Percentiles rank a stretch among this genome's conserved stretches.
phyloP scores from a whole-genome alignment of 352 stramenopile species.

The Globisporangium echinulatum region DNA sequence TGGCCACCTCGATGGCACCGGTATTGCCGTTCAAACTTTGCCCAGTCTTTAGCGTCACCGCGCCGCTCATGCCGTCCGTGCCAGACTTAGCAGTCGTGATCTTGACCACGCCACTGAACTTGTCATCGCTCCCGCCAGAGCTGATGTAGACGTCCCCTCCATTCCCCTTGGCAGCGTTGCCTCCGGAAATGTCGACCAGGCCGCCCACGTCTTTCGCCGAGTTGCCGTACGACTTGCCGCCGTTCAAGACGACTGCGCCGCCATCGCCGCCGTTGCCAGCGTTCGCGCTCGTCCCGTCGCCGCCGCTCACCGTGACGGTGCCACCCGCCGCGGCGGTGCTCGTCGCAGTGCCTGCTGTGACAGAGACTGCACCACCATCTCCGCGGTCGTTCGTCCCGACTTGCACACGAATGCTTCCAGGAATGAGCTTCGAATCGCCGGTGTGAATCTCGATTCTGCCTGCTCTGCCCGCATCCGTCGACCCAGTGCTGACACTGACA shows the following conservation, averaged over 20 bases:
- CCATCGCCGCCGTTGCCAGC: slow-evolving; percentile 68
- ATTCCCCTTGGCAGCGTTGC: slow-evolving; percentile 38
- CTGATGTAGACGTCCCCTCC: slow-evolving; percentile 39
- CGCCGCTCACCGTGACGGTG: slow-evolving; percentile 33
- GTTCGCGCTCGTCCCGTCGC: slow-evolving; percentile 55
- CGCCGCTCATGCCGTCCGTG: slow-evolving; percentile 48
- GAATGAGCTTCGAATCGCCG: slow-evolving; percentile 27
- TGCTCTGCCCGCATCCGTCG: slow-evolving; percentile 23
- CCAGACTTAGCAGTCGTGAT: slow-evolving; percentile 45
- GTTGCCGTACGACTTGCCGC: slow-evolving; percentile 44
- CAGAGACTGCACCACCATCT: slow-evolving; percentile 42
- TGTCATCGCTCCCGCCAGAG: slow-evolving; percentile 44
- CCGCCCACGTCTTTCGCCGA: slow-evolving; percentile 53
- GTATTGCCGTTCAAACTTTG: slow-evolving; percentile 30
- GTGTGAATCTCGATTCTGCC: slow-evolving; percentile 42
- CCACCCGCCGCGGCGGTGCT: slow-evolving; percentile 47
- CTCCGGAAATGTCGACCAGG: slow-evolving; percentile 38
- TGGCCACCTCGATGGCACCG: slow-evolving; percentile 31
- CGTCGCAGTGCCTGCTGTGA: slow-evolving; percentile 43
- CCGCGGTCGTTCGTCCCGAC: slow-evolving; percentile 37
- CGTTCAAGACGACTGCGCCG: slow-evolving; percentile 36
- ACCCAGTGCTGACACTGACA: slow-evolving; percentile 29
- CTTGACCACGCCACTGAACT: slow-evolving; percentile 43
- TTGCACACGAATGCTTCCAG: slow-evolving; percentile 30
- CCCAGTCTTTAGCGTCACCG: slow-evolving; percentile 39